These are phyloP conservation scores for Claviceps cyperi DNA, from an alignment of 2,329 filamentous ascomycete species.

Conservation along the genomic window DNA sequence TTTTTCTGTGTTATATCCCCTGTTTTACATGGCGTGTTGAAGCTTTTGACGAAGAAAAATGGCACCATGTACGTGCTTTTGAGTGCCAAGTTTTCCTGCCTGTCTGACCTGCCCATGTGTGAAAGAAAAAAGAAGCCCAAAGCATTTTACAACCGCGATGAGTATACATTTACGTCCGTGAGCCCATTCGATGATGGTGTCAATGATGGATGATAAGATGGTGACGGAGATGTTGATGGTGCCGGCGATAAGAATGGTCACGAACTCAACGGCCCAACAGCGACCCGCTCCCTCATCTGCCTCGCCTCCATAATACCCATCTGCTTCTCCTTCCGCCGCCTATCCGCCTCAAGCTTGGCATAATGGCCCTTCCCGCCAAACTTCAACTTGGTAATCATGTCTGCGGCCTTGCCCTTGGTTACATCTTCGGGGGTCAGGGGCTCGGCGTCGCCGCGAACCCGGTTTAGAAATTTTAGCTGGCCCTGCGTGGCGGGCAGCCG, in stretches of 20 bases:
- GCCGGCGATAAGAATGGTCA: conserved; percentile 4
- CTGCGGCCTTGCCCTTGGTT: conserved; percentile 66
- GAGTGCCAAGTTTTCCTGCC: too few relatives aligned
- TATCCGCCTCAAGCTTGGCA: conserved; percentile 34
- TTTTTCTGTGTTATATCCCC: too few relatives aligned
- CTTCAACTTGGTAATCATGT: conserved; percentile 87
- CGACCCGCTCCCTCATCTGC: conserved; percentile 34
- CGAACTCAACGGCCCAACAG: conserved; percentile 36
- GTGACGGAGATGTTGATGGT: neutral
- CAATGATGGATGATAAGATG: too few relatives aligned
- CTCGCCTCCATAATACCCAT: conserved; percentile 23
- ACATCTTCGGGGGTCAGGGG: conserved; percentile 41
- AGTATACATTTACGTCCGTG: too few relatives aligned
- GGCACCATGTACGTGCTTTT: too few relatives aligned
- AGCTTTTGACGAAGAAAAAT: too few relatives aligned
- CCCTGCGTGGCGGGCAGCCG: conserved; percentile 45
- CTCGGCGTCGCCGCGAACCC: conserved; percentile 37
- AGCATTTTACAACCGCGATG: too few relatives aligned
- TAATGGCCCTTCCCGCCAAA: conserved; percentile 62
- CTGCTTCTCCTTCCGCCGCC: conserved; percentile 31
- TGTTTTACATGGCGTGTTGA: too few relatives aligned
- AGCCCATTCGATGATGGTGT: too few relatives aligned
- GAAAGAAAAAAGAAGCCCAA: too few relatives aligned
- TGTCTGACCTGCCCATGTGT: too few relatives aligned
- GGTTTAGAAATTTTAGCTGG: conserved; percentile 59